Percentiles rank a stretch among this genome's conserved stretches.
Evolutionary conservation across 306 rosid genomes (phyloP).

Genomic region (Cucumis hystrix): DNA sequence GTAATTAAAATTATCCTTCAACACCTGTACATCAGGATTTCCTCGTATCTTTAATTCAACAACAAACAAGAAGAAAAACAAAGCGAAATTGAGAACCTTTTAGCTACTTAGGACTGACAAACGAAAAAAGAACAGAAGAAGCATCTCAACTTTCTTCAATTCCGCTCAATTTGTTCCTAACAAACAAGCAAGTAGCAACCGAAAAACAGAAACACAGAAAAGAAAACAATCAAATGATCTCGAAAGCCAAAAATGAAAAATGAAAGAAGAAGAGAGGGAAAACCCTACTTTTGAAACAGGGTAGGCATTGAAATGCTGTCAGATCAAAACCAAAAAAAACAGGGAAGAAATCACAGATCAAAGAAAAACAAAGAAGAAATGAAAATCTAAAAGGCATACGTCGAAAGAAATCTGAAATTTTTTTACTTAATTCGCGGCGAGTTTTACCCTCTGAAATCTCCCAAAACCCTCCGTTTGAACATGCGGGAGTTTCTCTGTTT

Average conservation of each 20-base stretch:
- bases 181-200: background rate
- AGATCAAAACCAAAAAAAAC: background rate
- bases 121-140: background rate
- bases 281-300: constrained; percentile 1
- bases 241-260: background rate
- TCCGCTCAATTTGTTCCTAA: background rate
- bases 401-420: background rate
- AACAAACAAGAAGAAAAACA: background rate
- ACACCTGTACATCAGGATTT: background rate
- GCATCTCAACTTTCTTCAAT: background rate
- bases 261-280: background rate
- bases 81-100: background rate
- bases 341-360: background rate
- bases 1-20: background rate
- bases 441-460: background rate
- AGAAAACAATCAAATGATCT: background rate
- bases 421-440: background rate
- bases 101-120: background rate
- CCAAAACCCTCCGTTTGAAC: background rate
- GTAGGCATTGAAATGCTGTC: background rate
- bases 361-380: background rate
- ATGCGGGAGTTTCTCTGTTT: background rate
- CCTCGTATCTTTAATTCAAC: background rate
- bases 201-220: background rate
- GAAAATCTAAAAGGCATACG: background rate